Conservation (phyloP, 805 yeast genomes). For the Brettanomyces anomalus region DNA sequence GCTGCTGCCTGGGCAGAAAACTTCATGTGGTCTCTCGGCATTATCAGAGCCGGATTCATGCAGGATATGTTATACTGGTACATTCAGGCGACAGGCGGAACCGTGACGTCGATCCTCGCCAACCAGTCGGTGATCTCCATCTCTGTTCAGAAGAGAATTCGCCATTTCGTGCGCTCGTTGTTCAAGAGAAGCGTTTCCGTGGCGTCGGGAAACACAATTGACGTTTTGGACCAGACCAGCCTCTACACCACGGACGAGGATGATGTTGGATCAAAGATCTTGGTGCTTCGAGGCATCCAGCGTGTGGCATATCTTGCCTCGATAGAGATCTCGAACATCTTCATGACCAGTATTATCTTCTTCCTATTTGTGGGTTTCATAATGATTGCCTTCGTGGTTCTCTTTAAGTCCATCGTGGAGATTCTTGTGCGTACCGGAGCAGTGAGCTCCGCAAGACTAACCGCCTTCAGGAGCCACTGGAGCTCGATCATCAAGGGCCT, state of each 20-base stretch:
- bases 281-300: constrained; percentile 83
- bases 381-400: constrained; percentile 43
- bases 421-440: constrained; percentile 47
- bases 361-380: constrained; percentile 69
- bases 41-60: constrained; percentile 67
- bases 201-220: constrained; percentile 32
- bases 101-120: constrained; percentile 63
- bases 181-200: constrained; percentile 30
- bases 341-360: constrained; percentile 79
- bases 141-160: constrained; percentile 59
- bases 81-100: constrained; percentile 90
- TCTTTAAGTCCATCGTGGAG: constrained; percentile 65
- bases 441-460: constrained; percentile 56
- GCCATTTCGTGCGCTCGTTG: constrained; percentile 2
- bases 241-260: constrained; percentile 70
- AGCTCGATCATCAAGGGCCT: constrained; percentile 79
- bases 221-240: constrained; percentile 38
- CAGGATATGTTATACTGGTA: constrained; percentile 88
- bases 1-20: constrained; percentile 98
- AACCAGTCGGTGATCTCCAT: constrained; percentile 62
- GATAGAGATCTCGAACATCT: constrained; percentile 80
- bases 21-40: constrained; percentile 94
- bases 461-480: constrained; percentile 79
- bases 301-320: constrained; percentile 80
- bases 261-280: constrained; percentile 53